Conservation (phyloP, 768 basidiomycete genomes). For the Daedaleopsis nitida region DNA sequence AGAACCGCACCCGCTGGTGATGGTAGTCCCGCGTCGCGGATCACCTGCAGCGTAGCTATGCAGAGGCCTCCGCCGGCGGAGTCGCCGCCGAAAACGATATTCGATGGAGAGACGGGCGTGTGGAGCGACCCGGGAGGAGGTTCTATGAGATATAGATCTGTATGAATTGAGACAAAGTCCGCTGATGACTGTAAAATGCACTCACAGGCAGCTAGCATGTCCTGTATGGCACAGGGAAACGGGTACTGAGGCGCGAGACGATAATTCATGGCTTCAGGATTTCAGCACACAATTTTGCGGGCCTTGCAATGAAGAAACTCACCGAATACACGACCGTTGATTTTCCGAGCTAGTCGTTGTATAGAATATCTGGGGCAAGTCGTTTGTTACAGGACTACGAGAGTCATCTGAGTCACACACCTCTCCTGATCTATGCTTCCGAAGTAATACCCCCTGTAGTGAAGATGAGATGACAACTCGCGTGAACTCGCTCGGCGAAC, state of each 20-base stretch:
- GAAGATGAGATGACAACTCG: not conserved
- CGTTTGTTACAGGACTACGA: not conserved
- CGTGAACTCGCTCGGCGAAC: constrained; percentile 10
- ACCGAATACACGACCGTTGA: constrained; percentile 88
- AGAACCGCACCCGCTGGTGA: constrained; percentile 85
- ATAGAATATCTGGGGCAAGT: constrained; percentile 57
- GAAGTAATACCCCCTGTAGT: constrained; percentile 74
- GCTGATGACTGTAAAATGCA: not conserved
- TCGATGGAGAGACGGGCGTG: constrained; percentile 73
- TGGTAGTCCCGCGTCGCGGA: constrained; percentile 84
- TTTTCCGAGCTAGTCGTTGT: constrained; percentile 88
- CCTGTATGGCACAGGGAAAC: constrained; percentile 91
- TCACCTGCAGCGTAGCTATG: constrained; percentile 80
- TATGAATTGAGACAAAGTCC: not conserved
- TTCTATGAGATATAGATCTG: constrained; percentile 87
- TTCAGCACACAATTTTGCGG: not conserved
- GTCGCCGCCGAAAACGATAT: constrained; percentile 87
- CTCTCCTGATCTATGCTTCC: constrained; percentile 80
- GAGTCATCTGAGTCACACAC: constrained; percentile 30
- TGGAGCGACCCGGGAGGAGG: constrained; percentile 83
- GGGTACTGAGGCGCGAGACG: constrained; percentile 96
- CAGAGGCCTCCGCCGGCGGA: constrained; percentile 91
- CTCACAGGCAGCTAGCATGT: constrained; percentile 84
- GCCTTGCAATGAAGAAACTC: constrained; percentile 21
- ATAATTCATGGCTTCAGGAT: constrained; percentile 67